Evolutionary conservation across 805 yeast species (phyloP).

Genomic region (Candida maris): DNA sequence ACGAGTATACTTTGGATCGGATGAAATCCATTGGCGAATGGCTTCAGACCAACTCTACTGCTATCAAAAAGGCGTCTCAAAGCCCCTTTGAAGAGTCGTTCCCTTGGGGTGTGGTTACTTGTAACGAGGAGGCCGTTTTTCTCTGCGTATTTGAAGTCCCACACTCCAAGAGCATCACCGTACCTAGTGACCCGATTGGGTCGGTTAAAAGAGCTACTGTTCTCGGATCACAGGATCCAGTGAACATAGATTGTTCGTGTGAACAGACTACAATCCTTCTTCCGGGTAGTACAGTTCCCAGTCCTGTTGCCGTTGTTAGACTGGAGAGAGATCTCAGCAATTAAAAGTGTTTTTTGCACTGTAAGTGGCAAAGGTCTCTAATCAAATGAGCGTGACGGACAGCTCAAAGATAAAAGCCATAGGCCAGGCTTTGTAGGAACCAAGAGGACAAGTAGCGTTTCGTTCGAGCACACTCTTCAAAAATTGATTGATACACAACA

Average conservation of each 20-base stretch:
- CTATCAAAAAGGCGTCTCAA: constrained; percentile 3
- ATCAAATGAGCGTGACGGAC: no score
- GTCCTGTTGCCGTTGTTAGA: not conserved
- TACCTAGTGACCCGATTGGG: not conserved
- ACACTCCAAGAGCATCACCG: not conserved
- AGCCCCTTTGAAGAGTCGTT: constrained; percentile 3
- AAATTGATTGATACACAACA: no score
- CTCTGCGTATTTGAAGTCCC: constrained; percentile 2
- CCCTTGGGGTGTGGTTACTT: constrained; percentile 6
- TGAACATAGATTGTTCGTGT: not conserved
- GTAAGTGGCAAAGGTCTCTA: no score
- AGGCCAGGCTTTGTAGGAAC: no score
- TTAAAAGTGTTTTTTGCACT: no score
- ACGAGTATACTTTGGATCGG: constrained; percentile 2
- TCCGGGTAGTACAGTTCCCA: not conserved
- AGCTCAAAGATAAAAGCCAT: no score
- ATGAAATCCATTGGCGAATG: constrained; percentile 4
- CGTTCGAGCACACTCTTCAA: no score
- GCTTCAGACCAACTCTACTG: constrained; percentile 4
- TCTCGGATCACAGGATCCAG: constrained; percentile 1
- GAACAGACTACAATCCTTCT: not conserved
- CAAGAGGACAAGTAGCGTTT: no score
- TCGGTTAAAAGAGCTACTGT: constrained; percentile 1
- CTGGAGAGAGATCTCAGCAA: not conserved
- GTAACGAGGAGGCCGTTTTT: constrained; percentile 1